A percentile compares a stretch with the other conserved stretches of the same genome.
Conservation (phyloP, 345 rosid species). For the Arabidopsis thaliana region DNA sequence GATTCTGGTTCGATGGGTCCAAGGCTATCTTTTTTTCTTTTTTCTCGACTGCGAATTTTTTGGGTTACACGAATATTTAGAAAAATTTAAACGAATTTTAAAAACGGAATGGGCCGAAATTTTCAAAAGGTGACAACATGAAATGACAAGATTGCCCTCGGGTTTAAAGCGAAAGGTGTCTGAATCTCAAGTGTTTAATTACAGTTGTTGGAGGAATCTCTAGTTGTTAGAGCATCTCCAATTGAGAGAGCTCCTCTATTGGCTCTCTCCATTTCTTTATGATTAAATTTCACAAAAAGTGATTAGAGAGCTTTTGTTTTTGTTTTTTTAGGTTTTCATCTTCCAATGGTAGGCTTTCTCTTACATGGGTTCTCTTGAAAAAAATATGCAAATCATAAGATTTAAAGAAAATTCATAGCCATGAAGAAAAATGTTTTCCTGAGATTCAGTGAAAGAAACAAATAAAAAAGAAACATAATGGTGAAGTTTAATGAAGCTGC, state of each 20-base stretch:
- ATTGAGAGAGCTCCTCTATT: too few species aligned
- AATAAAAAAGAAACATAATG: constrained; percentile 3
- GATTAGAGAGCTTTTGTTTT: too few species aligned
- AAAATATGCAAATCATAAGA: constrained; percentile 41
- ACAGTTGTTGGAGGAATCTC: constrained; percentile 18
- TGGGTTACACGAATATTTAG: constrained; percentile 30
- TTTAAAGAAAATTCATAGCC: constrained; percentile 12
- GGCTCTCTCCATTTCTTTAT: too few species aligned
- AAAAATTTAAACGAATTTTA: constrained; percentile 31
- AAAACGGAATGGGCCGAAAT: constrained; percentile 36
- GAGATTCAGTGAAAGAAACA: constrained; percentile 1
- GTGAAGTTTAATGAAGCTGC: constrained; percentile 46
- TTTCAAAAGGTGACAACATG: background rate
- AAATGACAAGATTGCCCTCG: constrained; percentile 37
- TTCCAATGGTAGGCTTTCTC: too few species aligned
- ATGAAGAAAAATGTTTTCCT: background rate
- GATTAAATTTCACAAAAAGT: too few species aligned
- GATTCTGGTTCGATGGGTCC: constrained; percentile 42
- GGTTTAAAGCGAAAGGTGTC: background rate
- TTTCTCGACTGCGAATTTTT: constrained; percentile 38
- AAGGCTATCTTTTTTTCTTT: constrained; percentile 4
- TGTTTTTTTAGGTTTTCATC: too few species aligned
- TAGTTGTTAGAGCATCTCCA: background rate
- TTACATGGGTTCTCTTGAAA: too few species aligned
- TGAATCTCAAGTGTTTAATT: constrained; percentile 17